Percentiles rank a stretch among this genome's conserved stretches.
Evolutionary conservation across 805 yeast genomes (phyloP).

Genomic region (Starmerella kuoi): DNA sequence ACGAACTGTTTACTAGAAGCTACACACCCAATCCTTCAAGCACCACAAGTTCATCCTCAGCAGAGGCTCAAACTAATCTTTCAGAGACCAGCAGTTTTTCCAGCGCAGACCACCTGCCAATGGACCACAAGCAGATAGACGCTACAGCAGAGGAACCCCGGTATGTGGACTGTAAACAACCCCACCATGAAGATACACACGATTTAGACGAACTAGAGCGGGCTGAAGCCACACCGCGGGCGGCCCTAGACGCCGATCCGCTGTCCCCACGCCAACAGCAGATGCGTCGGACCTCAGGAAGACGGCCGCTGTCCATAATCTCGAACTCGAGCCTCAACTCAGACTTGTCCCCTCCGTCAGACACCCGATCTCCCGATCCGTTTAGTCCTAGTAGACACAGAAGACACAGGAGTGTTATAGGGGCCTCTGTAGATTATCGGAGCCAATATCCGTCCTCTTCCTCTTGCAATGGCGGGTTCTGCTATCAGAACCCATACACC

Average conservation of each 20-base stretch:
- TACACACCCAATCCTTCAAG: too few relatives aligned
- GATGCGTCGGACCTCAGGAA: constrained; percentile 10
- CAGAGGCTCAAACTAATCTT: too few relatives aligned
- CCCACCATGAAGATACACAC: too few relatives aligned
- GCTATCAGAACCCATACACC: background rate
- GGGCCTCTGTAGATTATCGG: constrained; percentile 14
- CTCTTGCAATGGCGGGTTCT: background rate
- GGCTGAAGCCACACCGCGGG: constrained; percentile 14
- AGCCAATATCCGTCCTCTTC: constrained; percentile 1
- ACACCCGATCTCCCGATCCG: constrained; percentile 7
- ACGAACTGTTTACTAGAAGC: too few relatives aligned
- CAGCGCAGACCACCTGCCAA: too few relatives aligned
- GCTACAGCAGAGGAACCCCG: too few relatives aligned
- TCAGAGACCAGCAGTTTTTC: too few relatives aligned
- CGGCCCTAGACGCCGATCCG: constrained; percentile 3
- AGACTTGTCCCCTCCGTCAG: constrained; percentile 9
- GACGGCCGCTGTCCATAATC: constrained; percentile 15
- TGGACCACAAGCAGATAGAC: too few relatives aligned
- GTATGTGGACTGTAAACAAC: too few relatives aligned
- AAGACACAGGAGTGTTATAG: constrained; percentile 17
- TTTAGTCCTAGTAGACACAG: constrained; percentile 9
- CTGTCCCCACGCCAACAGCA: constrained; percentile 7
- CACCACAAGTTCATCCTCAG: too few relatives aligned
- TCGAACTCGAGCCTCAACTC: constrained; percentile 17
- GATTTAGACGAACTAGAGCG: constrained; percentile 9